Evolutionary conservation across 2,329 filamentous ascomycete genomes (phyloP).

Genomic region (Fusarium pseudocircinatum): DNA sequence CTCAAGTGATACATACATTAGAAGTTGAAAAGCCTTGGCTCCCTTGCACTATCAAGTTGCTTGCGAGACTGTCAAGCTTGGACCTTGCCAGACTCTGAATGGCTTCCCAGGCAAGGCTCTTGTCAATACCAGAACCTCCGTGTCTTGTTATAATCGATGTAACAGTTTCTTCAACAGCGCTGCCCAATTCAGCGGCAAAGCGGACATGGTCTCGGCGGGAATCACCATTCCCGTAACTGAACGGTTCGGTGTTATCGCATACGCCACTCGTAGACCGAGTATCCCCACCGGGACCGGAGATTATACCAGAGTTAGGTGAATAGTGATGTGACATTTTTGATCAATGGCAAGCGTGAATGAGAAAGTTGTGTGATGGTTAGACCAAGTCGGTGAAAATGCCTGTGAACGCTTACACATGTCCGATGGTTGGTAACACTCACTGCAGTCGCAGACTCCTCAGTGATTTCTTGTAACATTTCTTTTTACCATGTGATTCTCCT

Average conservation of each 20-base stretch:
- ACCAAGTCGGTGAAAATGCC: not conserved
- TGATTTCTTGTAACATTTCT: not conserved
- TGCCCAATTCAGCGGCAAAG: not conserved
- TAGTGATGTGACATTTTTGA: not conserved
- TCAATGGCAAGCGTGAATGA: not conserved
- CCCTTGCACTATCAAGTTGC: not conserved
- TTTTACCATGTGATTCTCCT: not conserved
- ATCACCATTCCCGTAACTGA: not conserved
- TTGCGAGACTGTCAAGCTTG: not conserved
- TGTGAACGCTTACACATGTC: not conserved
- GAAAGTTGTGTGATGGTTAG: not conserved
- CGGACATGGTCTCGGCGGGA: not conserved
- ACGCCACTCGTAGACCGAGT: not conserved
- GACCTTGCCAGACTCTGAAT: not conserved
- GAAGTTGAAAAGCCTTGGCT: not conserved
- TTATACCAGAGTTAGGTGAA: too few species aligned
- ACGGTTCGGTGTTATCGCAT: not conserved
- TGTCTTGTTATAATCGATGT: not conserved
- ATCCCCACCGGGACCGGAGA: not conserved
- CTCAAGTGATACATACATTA: not conserved
- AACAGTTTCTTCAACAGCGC: not conserved
- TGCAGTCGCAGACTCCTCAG: not conserved
- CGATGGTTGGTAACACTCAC: not conserved
- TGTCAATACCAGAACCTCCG: not conserved
- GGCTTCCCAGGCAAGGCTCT: not conserved